Percentiles rank a stretch among this genome's conserved stretches.
These are phyloP conservation scores for Brachypodium distachyon DNA, from an alignment of 202 grass and related monocot genomes.

Conservation along the genomic window DNA sequence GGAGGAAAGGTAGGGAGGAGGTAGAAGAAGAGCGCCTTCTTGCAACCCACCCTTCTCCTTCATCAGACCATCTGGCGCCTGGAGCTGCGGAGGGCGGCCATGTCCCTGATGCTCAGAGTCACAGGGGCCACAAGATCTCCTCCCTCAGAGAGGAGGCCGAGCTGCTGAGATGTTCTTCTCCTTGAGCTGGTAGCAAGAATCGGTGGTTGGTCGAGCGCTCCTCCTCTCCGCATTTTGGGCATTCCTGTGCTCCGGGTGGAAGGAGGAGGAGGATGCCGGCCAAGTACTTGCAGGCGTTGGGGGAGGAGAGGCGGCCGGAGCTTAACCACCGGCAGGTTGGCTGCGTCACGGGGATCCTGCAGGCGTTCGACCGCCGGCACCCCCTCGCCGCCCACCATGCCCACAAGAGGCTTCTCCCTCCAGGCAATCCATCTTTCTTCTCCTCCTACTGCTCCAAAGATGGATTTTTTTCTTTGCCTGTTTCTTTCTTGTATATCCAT, in stretches of 20 bases:
- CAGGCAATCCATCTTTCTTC: slow-evolving; percentile 23
- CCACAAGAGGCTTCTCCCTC: slow-evolving; percentile 44
- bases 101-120: neutral
- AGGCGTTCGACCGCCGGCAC: slow-evolving; percentile 72
- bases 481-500: neutral
- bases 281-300: slow-evolving; percentile 61
- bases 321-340: slow-evolving; percentile 74
- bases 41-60: neutral
- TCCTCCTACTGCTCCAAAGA: neutral
- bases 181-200: slow-evolving; percentile 13
- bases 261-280: slow-evolving; percentile 49
- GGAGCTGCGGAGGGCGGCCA: neutral
- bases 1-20: no score
- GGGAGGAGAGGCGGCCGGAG: slow-evolving; percentile 61
- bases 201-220: neutral
- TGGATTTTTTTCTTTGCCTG: neutral
- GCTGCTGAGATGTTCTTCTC: neutral
- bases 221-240: slow-evolving; percentile 26
- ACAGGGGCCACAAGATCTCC: slow-evolving; percentile 8
- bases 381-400: slow-evolving; percentile 31
- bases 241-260: slow-evolving; percentile 13
- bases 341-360: slow-evolving; percentile 81
- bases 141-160: neutral
- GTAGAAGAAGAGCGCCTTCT: neutral
- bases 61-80: neutral